These are phyloP conservation scores for Aspergillus pseudonomiae DNA, from an alignment of 2,329 filamentous ascomycete genomes.

Conservation along the genomic window DNA sequence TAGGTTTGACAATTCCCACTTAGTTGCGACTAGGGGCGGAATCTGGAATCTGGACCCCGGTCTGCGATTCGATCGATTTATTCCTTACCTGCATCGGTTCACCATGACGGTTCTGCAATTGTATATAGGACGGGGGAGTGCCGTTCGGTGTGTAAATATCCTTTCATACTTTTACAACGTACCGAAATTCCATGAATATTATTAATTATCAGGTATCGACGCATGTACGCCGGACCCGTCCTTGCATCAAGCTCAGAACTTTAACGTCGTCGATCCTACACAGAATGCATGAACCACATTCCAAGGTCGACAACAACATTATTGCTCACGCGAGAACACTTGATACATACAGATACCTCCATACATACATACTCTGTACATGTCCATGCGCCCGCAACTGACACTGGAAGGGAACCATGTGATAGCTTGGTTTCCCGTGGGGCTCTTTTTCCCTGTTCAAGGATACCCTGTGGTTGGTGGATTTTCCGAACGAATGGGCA, in stretches of 20 bases:
- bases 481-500: conserved; percentile 11
- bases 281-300: not conserved
- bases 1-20: conserved; percentile 2
- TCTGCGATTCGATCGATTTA: not conserved
- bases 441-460: not conserved
- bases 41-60: not conserved
- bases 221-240: not conserved
- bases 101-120: not conserved
- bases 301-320: not conserved
- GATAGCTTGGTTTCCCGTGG: not conserved
- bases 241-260: not conserved
- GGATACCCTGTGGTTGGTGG: conserved; percentile 3
- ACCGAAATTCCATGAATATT: not conserved
- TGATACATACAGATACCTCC: not conserved
- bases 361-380: not conserved
- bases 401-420: not conserved
- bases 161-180: not conserved
- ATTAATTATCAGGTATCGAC: not conserved
- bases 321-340: not conserved
- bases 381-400: not conserved
- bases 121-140: not conserved
- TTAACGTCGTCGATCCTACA: not conserved
- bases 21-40: conserved; percentile 2
- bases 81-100: not conserved
- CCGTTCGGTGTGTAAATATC: not conserved